Conservation (phyloP, 2,329 filamentous ascomycete genomes). For the Fusarium decemcellulare region DNA sequence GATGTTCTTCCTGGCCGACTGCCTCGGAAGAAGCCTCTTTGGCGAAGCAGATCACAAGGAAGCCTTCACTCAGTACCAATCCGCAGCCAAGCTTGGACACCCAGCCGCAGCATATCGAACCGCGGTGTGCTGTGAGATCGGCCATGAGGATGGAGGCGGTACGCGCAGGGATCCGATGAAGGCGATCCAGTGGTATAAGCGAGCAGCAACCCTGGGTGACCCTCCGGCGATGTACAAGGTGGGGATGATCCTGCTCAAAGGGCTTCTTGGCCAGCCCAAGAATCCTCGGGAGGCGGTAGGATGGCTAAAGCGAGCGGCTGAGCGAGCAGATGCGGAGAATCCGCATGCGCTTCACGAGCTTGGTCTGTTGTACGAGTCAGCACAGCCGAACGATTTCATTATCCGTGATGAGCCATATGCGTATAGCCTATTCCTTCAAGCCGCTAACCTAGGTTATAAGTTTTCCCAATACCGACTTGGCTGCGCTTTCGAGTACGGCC, state of each 20-base stretch:
- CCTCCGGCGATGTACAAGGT: conserved; percentile 98
- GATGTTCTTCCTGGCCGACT: conserved; percentile 95
- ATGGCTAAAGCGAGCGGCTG: conserved; percentile 94
- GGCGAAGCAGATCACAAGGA: conserved; percentile 91
- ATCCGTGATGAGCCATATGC: conserved; percentile 88
- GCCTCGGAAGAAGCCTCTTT: conserved; percentile 84
- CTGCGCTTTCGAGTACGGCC: conserved; percentile 89
- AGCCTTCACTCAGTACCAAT: conserved; percentile 93
- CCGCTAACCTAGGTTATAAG: conserved; percentile 92
- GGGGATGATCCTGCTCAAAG: conserved; percentile 95
- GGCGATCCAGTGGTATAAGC: conserved; percentile 98
- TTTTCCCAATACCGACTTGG: conserved; percentile 94
- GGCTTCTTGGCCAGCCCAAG: conserved; percentile 86
- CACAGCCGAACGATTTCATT: conserved; percentile 78
- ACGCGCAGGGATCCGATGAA: conserved; percentile 93
- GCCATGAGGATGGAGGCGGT: conserved; percentile 92
- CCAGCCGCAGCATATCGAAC: conserved; percentile 91
- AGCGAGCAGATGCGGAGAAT: conserved; percentile 89
- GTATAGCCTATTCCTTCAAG: conserved; percentile 84
- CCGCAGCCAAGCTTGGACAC: conserved; percentile 91
- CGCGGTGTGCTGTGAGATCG: conserved; percentile 97
- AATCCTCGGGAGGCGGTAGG: conserved; percentile 89
- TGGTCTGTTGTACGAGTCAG: conserved; percentile 75
- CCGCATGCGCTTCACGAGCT: conserved; percentile 96
- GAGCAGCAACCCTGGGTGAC: conserved; percentile 90